A percentile compares a stretch with the other conserved stretches of the same genome.
Conservation (phyloP, 129 eudicot genomes). For the Ambrosia artemisiifolia region DNA sequence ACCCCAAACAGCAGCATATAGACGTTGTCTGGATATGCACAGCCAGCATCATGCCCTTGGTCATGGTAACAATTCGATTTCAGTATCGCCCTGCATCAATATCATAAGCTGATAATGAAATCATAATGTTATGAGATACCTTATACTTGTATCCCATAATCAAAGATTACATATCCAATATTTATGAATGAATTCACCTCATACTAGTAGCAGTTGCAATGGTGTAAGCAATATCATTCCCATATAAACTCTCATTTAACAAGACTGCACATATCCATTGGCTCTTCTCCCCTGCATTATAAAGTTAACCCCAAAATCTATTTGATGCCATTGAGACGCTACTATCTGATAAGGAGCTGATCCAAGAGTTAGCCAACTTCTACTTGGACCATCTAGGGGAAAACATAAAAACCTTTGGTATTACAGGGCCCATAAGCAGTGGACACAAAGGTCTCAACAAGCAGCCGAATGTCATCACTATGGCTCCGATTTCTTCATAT, state of each 20-base stretch:
- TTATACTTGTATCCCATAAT: background rate
- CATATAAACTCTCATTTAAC: conserved; percentile 39
- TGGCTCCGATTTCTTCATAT: too few species aligned
- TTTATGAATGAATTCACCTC: conserved; percentile 29
- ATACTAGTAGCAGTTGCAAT: conserved; percentile 54
- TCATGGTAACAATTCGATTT: conserved; percentile 59
- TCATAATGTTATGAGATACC: background rate
- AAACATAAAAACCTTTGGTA: too few species aligned
- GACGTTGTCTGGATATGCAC: conserved; percentile 33
- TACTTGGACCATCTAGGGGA: too few species aligned
- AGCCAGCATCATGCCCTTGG: conserved; percentile 49
- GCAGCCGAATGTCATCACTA: too few species aligned
- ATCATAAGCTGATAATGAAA: background rate
- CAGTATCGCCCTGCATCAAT: conserved; percentile 52
- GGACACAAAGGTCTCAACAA: too few species aligned
- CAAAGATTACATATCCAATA: background rate
- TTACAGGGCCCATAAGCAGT: too few species aligned
- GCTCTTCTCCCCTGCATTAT: conserved; percentile 38
- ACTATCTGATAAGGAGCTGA: too few species aligned
- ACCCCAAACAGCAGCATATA: conserved; percentile 61
- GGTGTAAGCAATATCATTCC: conserved; percentile 48
- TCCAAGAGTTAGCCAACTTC: background rate
- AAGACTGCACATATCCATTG: conserved; percentile 33
- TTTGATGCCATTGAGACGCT: conserved; percentile 6
- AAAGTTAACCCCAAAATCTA: conserved; percentile 13